A percentile compares a stretch with the other conserved stretches of the same genome.
Evolutionary conservation across 2,329 filamentous ascomycete species (phyloP).

Genomic region (Talaromyces sp.): DNA sequence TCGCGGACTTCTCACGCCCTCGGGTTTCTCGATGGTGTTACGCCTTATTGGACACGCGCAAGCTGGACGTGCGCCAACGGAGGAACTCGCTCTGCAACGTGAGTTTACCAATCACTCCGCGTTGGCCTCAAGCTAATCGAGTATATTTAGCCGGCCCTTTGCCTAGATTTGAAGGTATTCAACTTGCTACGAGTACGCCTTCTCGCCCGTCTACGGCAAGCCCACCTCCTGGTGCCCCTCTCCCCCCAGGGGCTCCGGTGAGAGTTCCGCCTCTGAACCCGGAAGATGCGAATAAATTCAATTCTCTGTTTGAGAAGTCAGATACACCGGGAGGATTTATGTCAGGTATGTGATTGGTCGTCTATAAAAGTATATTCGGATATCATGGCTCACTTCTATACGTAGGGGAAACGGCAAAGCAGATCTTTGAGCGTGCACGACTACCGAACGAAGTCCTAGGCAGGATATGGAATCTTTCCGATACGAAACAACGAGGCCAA

Average conservation of each 20-base stretch:
- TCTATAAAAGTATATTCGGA: background rate
- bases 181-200: constrained; percentile 32
- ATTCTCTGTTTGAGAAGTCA: constrained; percentile 85
- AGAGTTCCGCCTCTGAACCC: constrained; percentile 84
- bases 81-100: constrained; percentile 78
- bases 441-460: constrained; percentile 86
- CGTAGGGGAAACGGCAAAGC: constrained; percentile 78
- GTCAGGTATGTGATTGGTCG: constrained; percentile 50
- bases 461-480: constrained; percentile 93
- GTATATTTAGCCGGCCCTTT: constrained; percentile 64
- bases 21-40: constrained; percentile 89
- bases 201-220: constrained; percentile 57
- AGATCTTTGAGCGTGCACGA: constrained; percentile 90
- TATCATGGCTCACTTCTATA: background rate
- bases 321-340: constrained; percentile 72
- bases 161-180: constrained; percentile 83
- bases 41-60: constrained; percentile 95
- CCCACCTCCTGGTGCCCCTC: constrained; percentile 31
- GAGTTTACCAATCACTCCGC: constrained; percentile 26
- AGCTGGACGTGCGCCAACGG: constrained; percentile 74
- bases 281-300: constrained; percentile 87
- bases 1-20: constrained; percentile 84
- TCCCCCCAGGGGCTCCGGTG: constrained; percentile 59
- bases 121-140: background rate
- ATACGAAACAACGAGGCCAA: constrained; percentile 86